phyloP scores from a whole-genome alignment of 2,329 filamentous ascomycete species.

The Massarina eburnea region DNA sequence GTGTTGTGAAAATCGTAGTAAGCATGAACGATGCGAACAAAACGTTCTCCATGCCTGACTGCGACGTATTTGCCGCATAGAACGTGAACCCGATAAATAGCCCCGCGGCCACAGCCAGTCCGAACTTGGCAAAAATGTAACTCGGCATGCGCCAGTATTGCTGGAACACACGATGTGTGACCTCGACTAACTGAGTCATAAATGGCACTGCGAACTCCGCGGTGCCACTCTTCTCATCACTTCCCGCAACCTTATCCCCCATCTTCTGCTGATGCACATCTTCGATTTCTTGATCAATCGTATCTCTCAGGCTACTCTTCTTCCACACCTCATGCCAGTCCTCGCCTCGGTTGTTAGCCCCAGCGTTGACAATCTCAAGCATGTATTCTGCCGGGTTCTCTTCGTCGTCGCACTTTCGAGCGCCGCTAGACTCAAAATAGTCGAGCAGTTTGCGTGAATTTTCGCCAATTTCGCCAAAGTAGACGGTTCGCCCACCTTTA shows the following conservation, averaged over 20 bases:
- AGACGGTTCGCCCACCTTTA: slow-evolving; percentile 74
- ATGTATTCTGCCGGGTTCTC: slow-evolving; percentile 81
- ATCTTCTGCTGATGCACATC: slow-evolving; percentile 40
- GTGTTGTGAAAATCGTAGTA: slow-evolving; percentile 42
- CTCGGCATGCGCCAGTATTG: slow-evolving; percentile 51
- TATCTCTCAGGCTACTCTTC: slow-evolving; percentile 17
- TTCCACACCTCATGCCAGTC: slow-evolving; percentile 50
- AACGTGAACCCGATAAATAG: slow-evolving; percentile 47
- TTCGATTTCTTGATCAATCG: slow-evolving; percentile 43
- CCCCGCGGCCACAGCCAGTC: slow-evolving; percentile 30
- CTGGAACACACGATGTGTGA: slow-evolving; percentile 47
- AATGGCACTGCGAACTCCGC: slow-evolving; percentile 50
- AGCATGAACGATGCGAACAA: slow-evolving; percentile 57
- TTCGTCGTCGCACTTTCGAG: slow-evolving; percentile 60
- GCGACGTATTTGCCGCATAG: slow-evolving; percentile 38
- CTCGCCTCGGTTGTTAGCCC: slow-evolving; percentile 22
- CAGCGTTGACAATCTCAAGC: slow-evolving; percentile 53
- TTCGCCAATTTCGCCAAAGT: slow-evolving; percentile 76
- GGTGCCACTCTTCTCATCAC: slow-evolving; percentile 44
- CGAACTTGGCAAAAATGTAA: slow-evolving; percentile 44
- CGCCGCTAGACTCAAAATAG: slow-evolving; percentile 75
- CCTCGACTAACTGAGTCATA: slow-evolving; percentile 31
- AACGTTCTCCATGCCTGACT: slow-evolving; percentile 49
- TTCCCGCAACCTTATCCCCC: slow-evolving; percentile 25
- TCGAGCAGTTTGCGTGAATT: slow-evolving; percentile 65